Conservation (phyloP, 139 green algal species). For the Yamagishiella unicocca region DNA sequence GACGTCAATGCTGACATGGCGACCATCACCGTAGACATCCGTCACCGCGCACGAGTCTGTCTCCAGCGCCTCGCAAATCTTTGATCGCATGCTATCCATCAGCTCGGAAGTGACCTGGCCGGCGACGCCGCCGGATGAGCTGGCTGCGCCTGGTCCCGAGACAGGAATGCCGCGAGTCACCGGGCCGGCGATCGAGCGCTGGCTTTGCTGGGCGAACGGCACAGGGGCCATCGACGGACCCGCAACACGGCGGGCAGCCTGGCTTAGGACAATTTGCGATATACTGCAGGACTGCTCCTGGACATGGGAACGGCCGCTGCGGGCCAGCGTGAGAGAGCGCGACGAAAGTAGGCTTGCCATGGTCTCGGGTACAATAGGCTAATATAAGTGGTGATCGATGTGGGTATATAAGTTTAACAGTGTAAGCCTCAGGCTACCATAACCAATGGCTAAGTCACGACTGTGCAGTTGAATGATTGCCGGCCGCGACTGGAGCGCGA, state of each 20-base stretch:
- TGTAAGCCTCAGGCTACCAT: too few species aligned
- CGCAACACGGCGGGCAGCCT: not conserved
- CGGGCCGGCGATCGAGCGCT: not conserved
- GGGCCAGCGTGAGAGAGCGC: not conserved
- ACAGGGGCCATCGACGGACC: not conserved
- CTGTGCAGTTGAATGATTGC: too few species aligned
- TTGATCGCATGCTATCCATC: constrained; percentile 70
- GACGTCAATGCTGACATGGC: constrained; percentile 88
- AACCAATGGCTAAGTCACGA: too few species aligned
- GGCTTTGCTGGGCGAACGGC: not conserved
- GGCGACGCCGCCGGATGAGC: not conserved
- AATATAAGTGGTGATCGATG: too few species aligned
- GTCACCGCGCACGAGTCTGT: constrained; percentile 56
- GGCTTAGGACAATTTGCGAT: not conserved
- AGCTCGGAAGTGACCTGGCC: constrained; percentile 68
- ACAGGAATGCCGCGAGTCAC: constrained; percentile 37
- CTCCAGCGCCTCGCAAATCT: constrained; percentile 69
- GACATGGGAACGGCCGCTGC: not conserved
- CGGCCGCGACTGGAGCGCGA: too few species aligned
- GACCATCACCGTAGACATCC: constrained; percentile 85
- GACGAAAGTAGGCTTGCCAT: constrained; percentile 15
- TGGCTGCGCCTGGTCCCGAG: constrained; percentile 17
- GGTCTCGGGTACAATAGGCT: too few species aligned
- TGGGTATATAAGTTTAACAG: too few species aligned
- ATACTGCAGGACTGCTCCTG: not conserved